Conservation (phyloP, 768 basidiomycete species). For the Mrakia blollopis region DNA sequence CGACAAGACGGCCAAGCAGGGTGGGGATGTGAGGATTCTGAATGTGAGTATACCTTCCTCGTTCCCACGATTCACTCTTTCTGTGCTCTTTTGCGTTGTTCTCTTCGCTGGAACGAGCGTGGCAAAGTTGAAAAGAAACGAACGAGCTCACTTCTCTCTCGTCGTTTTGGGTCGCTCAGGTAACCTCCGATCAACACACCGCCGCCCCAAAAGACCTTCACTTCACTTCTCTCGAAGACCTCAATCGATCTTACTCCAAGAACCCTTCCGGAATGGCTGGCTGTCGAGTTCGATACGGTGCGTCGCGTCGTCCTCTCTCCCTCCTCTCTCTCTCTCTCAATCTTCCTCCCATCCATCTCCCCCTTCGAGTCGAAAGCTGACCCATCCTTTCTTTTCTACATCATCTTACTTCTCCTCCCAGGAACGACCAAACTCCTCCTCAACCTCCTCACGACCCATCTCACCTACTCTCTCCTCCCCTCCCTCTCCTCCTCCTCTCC, state of each 20-base stretch:
- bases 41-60: not conserved
- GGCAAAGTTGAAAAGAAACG: no score
- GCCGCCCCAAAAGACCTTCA: not conserved
- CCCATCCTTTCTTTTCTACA: not conserved
- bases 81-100: not conserved
- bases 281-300: not conserved
- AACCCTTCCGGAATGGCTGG: not conserved
- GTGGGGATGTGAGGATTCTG: not conserved
- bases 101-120: not conserved
- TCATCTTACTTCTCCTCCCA: not conserved
- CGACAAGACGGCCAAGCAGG: not conserved
- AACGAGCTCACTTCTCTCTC: not conserved
- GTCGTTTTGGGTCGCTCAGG: not conserved
- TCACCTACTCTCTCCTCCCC: not conserved
- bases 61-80: not conserved
- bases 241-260: not conserved
- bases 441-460: not conserved
- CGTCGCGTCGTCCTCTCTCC: not conserved
- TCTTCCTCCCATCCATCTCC: no score
- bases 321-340: not conserved
- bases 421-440: not conserved
- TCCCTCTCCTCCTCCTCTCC: not conserved
- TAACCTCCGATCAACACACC: constrained; percentile 13
- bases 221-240: not conserved
- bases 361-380: no score